Base-by-base conservation (phyloP, 2,329 filamentous ascomycete genomes). In the Phialocephala sp. region DNA sequence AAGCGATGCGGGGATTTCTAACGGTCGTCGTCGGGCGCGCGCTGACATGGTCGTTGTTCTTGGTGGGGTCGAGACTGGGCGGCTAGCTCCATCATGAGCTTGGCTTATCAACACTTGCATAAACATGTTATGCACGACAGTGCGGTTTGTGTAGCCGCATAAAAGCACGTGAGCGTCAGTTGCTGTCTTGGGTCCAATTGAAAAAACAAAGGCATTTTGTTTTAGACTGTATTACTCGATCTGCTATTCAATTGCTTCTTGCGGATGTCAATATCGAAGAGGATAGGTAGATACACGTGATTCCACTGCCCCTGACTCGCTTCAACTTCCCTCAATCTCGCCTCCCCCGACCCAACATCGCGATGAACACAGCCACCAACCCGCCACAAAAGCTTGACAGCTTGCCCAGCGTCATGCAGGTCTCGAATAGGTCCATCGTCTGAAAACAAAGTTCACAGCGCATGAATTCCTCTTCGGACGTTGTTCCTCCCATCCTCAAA, bases 381-480 rank as follows among this genome's bases (percentile, higher is more conserved):
- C 52, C 18, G 27, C 11, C 50, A 35, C 47, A 36, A 56, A 64
- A 57, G 58, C 58, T 57, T 64, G 18, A 14, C n/a, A 24, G 8
- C 37, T 15, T 6, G 59, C 63, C 63, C 59, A 65, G 43, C 36
- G 3, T 20, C 35, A 61, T 65, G 60, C 47, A 24, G 18, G n/a
- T 45, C 9, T 15, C 60, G 56, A 60, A 57, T 63, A 58, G 8
- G 52, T 59, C 57, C 35, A 59, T 66, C 64, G 57, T 66, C 59
- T 60, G 59, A 62, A 64, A 62, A 62, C 54, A 58, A 62, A 37
- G 9, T 47, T 61, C 32, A 27, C 39, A 54, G 56, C 45, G 63
- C 66, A 66, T 68, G 64, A 64, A 64, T 47, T 37, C 63, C 62
- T 62, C 37, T 59, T 62, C 62, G 60, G 60, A 64, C 45, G 27